Base-by-base conservation (phyloP, 2,329 filamentous ascomycete genomes). In the Neoascochyta sp. region DNA sequence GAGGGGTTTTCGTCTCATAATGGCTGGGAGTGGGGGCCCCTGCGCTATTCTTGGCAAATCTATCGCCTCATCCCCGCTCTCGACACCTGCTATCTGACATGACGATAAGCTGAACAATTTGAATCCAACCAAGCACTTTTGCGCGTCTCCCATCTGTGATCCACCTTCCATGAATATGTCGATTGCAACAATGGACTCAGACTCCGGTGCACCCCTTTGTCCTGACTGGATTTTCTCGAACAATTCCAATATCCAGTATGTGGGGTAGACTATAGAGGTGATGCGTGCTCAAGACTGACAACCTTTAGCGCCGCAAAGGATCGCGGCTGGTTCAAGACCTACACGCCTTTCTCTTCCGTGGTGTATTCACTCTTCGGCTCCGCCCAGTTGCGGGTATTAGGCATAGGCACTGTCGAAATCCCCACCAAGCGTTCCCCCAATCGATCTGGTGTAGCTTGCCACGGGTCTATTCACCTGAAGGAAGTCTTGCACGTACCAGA, bases 261-360 rank as follows among this genome's bases (percentile, higher is more conserved):
- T 36, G 11, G n/a, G n/a, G n/a, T n/a, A n/a, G n/a, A n/a, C n/a
- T n/a, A n/a, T n/a, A n/a, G n/a, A n/a, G n/a, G n/a, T n/a, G n/a
- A n/a, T n/a, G n/a, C n/a, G n/a, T n/a, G n/a, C n/a, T n/a, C n/a
- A n/a, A n/a, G n/a, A n/a, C 14, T 29, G 10, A 23, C 16, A 19
- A 12, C 18, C 6, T 9, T 6, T 15, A 38, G 34, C 21, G 34
- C 35, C 9, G 32, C 32, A 16, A 48, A 46, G 6, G 37, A 50
- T 18, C 24, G 45, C 8, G 43, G 17, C 19, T 50, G 45, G 43
- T 47, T 50, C 32, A 49, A 40, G 9, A 35, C 27, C 6, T 50
- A 47, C 31, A 47, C 34, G 5, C 43, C 45, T 3, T 48, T 47
- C 30, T 11, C 27, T 13, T 43, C 45, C 5, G 14, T 8, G 9